A percentile compares a stretch with the other conserved stretches of the same genome.
These are phyloP conservation scores for Halophytophthora batemanensis DNA, from an alignment of 352 stramenopile species.

Conservation along the genomic window DNA sequence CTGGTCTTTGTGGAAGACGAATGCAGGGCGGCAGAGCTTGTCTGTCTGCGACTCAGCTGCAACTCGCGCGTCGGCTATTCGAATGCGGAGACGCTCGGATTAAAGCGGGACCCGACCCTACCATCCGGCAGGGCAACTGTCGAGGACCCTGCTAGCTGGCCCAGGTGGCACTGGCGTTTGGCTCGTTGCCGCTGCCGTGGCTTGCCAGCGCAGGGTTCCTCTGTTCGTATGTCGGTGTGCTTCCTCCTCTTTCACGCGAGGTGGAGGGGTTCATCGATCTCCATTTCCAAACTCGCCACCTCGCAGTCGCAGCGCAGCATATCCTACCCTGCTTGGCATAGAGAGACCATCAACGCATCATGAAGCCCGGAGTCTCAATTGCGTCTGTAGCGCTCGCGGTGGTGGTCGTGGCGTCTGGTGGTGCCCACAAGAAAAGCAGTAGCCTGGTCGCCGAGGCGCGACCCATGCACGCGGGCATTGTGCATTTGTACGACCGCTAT, in stretches of 20 bases:
- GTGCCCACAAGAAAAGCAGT: slow-evolving; percentile 18
- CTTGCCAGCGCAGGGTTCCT: neutral
- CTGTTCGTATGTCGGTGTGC: neutral
- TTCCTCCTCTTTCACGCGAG: neutral
- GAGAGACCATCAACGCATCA: slow-evolving; percentile 9
- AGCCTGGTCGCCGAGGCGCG: slow-evolving; percentile 19
- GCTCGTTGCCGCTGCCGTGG: no score
- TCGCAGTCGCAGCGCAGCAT: slow-evolving; percentile 6
- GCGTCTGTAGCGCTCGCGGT: slow-evolving; percentile 16
- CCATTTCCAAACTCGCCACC: slow-evolving; percentile 23
- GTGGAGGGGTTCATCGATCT: neutral
- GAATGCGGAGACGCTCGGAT: neutral
- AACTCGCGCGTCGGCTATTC: neutral
- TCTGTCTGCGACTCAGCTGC: no score
- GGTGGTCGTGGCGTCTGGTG: slow-evolving; percentile 10
- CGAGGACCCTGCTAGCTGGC: neutral
- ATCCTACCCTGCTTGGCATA: slow-evolving; percentile 5
- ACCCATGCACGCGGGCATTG: slow-evolving; percentile 45
- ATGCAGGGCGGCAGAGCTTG: no score
- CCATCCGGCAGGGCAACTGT: neutral
- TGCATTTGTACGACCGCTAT: slow-evolving; percentile 52
- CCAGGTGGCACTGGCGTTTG: no score
- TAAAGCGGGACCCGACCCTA: no score
- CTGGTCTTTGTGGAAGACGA: no score
- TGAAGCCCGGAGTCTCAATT: slow-evolving; percentile 23